phyloP scores from a whole-genome alignment of 2,329 filamentous ascomycete species.

The Colletotrichum sp. region DNA sequence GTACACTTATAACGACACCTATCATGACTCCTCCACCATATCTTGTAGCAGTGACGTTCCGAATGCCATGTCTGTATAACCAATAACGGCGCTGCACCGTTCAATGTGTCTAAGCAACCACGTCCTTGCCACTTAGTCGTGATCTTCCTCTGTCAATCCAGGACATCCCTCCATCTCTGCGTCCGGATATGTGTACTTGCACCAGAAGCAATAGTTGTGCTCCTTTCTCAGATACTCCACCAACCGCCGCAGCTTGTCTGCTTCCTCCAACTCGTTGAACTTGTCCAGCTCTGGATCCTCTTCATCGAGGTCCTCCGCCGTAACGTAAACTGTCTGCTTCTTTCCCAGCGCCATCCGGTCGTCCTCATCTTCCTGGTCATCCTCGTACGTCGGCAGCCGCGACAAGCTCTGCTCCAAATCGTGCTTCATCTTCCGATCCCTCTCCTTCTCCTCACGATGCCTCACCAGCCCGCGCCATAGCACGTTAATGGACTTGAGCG shows the following conservation, averaged over 20 bases:
- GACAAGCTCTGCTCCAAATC: slow-evolving; percentile 70
- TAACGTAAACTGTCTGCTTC: slow-evolving; percentile 56
- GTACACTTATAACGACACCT: slow-evolving; percentile 12
- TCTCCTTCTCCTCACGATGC: slow-evolving; percentile 71
- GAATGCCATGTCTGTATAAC: background rate
- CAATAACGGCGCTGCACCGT: background rate
- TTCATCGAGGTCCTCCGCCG: slow-evolving; percentile 75
- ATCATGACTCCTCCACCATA: background rate
- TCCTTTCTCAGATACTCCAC: slow-evolving; percentile 73
- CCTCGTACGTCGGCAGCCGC: slow-evolving; percentile 69
- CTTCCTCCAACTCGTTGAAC: slow-evolving; percentile 73
- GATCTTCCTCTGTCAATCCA: slow-evolving; percentile 84
- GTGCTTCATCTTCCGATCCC: slow-evolving; percentile 67
- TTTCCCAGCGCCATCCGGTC: slow-evolving; percentile 73
- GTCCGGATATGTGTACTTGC: slow-evolving; percentile 82
- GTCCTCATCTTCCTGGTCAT: slow-evolving; percentile 71
- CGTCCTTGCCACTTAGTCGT: slow-evolving; percentile 48
- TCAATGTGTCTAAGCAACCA: background rate
- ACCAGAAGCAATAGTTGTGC: slow-evolving; percentile 94
- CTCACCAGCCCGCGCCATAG: slow-evolving; percentile 80
- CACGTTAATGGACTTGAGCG: slow-evolving; percentile 73
- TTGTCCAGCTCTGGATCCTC: slow-evolving; percentile 82
- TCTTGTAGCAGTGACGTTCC: background rate
- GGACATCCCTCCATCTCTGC: slow-evolving; percentile 85
- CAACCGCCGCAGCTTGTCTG: slow-evolving; percentile 70